These are phyloP conservation scores for Benincasa hispida DNA, from an alignment of 306 rosid species.

Conservation along the genomic window DNA sequence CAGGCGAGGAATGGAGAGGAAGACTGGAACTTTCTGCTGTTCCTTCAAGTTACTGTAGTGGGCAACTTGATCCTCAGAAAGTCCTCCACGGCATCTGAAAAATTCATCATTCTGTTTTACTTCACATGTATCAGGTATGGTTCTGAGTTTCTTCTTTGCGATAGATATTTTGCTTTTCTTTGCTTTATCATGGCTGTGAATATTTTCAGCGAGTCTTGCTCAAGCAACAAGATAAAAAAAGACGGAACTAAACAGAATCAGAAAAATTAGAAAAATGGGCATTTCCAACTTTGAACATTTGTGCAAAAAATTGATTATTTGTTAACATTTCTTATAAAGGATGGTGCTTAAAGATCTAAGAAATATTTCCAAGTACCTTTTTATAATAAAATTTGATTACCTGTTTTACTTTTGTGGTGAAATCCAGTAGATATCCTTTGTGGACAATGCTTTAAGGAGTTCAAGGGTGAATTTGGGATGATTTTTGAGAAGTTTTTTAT, in stretches of 20 bases:
- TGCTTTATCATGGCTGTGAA: neutral
- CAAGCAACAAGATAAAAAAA: neutral
- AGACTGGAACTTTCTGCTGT: slow-evolving; percentile 86
- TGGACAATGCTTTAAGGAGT: neutral
- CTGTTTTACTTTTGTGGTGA: neutral
- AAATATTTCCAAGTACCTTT: neutral
- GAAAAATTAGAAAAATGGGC: neutral
- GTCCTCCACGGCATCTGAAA: slow-evolving; percentile 59
- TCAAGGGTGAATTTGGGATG: neutral
- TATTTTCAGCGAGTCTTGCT: neutral
- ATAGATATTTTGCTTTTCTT: neutral
- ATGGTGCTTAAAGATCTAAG: neutral
- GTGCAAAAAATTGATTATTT: neutral
- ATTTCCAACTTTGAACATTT: neutral
- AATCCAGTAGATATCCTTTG: neutral
- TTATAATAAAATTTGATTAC: neutral
- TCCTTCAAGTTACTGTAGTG: slow-evolving; percentile 97
- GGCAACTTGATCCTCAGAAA: slow-evolving; percentile 85
- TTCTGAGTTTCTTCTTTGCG: neutral
- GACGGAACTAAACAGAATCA: neutral
- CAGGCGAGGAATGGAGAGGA: slow-evolving; percentile 99
- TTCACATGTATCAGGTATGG: slow-evolving; percentile 60
- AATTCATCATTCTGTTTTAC: slow-evolving; percentile 22
- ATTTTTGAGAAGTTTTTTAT: too few species aligned
- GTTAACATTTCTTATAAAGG: neutral